Conservation (phyloP, 1,284 basidiomycete species). For the Golubevia pallescens region DNA sequence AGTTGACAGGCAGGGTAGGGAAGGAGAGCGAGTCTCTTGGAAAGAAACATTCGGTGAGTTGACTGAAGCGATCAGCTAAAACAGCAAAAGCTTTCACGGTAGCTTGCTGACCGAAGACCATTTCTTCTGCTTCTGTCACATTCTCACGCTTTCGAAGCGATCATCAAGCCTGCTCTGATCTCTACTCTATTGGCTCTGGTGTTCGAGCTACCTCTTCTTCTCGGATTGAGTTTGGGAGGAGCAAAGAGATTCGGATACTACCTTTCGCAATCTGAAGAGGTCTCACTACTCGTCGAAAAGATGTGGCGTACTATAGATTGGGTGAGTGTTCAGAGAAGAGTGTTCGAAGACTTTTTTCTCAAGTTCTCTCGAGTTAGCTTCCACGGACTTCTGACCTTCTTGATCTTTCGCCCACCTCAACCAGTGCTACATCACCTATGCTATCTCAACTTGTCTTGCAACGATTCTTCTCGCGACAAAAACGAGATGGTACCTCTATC, state of each 20-base stretch:
- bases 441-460: conserved; percentile 27
- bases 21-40: conserved; percentile 8
- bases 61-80: too few species aligned
- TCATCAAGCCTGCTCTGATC: conserved; percentile 24
- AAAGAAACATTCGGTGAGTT: not conserved
- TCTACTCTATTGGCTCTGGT: conserved; percentile 23
- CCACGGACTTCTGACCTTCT: too few species aligned
- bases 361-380: too few species aligned
- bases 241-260: conserved; percentile 25
- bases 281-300: conserved; percentile 11
- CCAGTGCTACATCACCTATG: conserved; percentile 39
- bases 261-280: conserved; percentile 22
- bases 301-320: conserved; percentile 19
- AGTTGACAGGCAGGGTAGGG: conserved; percentile 5
- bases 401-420: too few species aligned
- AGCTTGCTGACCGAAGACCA: conserved; percentile 2
- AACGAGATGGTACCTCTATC: conserved; percentile 28
- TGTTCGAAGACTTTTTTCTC: too few species aligned
- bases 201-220: conserved; percentile 29
- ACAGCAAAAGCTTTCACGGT: conserved; percentile 19
- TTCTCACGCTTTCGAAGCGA: conserved; percentile 18
- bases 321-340: too few species aligned
- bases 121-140: conserved; percentile 6
- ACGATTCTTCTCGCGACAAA: conserved; percentile 30
- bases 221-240: conserved; percentile 23